These are phyloP conservation scores for Venturia carpophila DNA, from an alignment of 2,329 filamentous ascomycete genomes.

Conservation along the genomic window DNA sequence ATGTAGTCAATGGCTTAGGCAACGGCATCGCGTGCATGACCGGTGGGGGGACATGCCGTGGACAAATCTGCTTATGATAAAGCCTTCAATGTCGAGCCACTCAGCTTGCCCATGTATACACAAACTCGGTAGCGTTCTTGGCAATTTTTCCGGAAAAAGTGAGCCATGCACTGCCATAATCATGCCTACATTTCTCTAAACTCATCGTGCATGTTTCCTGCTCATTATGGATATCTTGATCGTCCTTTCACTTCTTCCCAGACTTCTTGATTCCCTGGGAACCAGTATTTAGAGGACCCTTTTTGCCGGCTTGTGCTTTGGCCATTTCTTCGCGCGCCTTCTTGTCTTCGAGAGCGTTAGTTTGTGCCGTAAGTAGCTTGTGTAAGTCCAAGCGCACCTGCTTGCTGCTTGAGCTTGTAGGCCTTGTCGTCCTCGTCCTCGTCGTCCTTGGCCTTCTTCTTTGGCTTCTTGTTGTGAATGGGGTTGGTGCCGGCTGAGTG, in stretches of 20 bases:
- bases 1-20: too few relatives aligned
- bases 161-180: neutral
- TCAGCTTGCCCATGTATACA: neutral
- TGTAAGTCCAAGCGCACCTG: conserved; percentile 52
- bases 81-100: neutral
- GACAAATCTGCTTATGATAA: neutral
- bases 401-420: conserved; percentile 73
- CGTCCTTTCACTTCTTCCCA: conserved; percentile 69
- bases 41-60: neutral
- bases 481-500: conserved; percentile 44
- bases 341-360: conserved; percentile 35
- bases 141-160: neutral
- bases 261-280: conserved; percentile 94
- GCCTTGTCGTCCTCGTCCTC: conserved; percentile 81
- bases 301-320: conserved; percentile 78
- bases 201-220: neutral
- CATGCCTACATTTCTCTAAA: conserved; percentile 7
- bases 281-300: conserved; percentile 80
- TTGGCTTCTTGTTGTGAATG: conserved; percentile 68
- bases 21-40: too few relatives aligned
- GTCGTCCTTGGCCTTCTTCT: conserved; percentile 71
- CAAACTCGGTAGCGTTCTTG: neutral
- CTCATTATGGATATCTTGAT: conserved; percentile 2
- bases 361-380: neutral
- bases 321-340: conserved; percentile 61